Evolutionary conservation across 2,329 filamentous ascomycete genomes (phyloP), one percentile per base, ranked within the genome.

Genomic region (Chaetomium globosum): DNA sequence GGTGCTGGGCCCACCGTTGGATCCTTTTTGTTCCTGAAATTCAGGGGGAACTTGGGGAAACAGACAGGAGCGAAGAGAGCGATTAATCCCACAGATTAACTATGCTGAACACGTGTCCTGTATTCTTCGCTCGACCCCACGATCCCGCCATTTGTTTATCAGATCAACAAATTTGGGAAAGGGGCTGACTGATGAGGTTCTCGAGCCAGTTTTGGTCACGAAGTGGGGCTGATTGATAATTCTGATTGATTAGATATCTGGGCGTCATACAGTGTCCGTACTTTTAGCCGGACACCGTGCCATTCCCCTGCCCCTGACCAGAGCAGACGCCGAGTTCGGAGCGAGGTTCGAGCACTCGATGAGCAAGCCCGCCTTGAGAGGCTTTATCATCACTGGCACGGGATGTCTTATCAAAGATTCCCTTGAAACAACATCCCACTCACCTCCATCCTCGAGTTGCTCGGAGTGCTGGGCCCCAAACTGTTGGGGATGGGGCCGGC

Each of bases 211-310:
- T 23, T 43, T 49, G 54, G 21, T 43, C 16, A 48, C 2, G 26
- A 2, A 53, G 70, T 68, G 69, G 70, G 68, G 67, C 69, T 59
- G 69, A 71, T 71, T 72, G 71, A 72, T 72, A 71, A 69, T 57
- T 66, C 56, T 71, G 71, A 71, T 71, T 69, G 67, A 71, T 72
- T 71, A 71, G 69, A 72, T 71, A 68, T 60, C 46, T 28, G 16
- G 52, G 58, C 60, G 56, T 66, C 62, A 67, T 62, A 67, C 67
- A n/a, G 67, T 67, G 63, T 65, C 52, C 39, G 56, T 64, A 55
- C 33, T 57, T 51, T 54, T 36, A 26, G 30, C 51, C 39, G 56
- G 52, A 55, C 61, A 67, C 67, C n/a, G 64, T 69, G 48, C 46
- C n/a, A n/a, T 54, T 13, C 46, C 33, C 33, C 43, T 31, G 53